Evolutionary conservation across 345 rosid genomes (phyloP), one percentile per base, ranked within the genome.

Genomic region (Euclidium syriacum): DNA sequence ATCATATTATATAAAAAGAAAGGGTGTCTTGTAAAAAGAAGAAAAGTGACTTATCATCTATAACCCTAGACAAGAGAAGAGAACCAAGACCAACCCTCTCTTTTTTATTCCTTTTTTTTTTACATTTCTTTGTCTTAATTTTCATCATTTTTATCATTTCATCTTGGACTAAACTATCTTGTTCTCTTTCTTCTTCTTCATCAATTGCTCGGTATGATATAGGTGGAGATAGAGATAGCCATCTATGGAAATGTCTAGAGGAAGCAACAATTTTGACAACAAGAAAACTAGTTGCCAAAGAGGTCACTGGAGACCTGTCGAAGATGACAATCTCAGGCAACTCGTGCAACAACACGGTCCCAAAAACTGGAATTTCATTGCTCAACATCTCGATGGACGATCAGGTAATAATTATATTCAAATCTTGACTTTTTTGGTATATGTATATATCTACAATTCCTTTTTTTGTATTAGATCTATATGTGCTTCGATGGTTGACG

Each of bases 251-350:
- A 69, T 62, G 61, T 70, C 73, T 26, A 22, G 73, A 49, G 66
- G 70, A 62, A 77, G 72, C 63, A 62, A 38, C 52, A 65, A 71
- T 59, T 42, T 51, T 50, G 74, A 59, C 12, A 51, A 65, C 32
- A 76, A 58, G 65, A 81, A 55, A 53, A 22, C 17, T 14, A 76
- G 78, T 73, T 77, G 81, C 70, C 63, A 73, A 3, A 70, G 88
- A 77, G 88, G 88, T n/a, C 88, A 83, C 49, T 83, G 85, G 88
- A 78, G 88, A 61, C 81, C 88, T 38, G 72, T 75, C 14, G 88
- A 83, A 59, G 83, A 83, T 40, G 83, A 80, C 23, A 77, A 75
- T 40, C 85, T 83, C 38, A 64, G 72, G 64, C 79, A 72, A 63
- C 81, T 83, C 49, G 85, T 83, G 10, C 69, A 77, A 20, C 75